phyloP scores from a whole-genome alignment of 1,139 yeast genomes.

The Candida sanyaensis region DNA sequence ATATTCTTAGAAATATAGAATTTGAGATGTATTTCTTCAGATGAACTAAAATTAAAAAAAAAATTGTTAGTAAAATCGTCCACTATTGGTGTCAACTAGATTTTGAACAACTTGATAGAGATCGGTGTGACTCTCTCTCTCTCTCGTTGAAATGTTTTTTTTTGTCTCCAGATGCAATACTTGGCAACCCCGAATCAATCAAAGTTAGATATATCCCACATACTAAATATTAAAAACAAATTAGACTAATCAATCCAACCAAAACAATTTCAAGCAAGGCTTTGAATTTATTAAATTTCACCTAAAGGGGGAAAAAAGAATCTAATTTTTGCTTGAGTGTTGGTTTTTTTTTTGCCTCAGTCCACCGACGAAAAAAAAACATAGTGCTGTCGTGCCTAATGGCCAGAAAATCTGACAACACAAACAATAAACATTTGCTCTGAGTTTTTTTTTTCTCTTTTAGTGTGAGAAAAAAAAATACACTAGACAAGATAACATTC shows the following conservation, averaged over 20 bases:
- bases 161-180: neutral
- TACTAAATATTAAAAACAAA: neutral
- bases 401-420: conserved; percentile 11
- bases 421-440: conserved; percentile 10
- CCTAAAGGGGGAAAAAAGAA: neutral
- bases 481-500: neutral
- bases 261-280: neutral
- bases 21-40: conserved; percentile 7
- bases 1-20: conserved; percentile 3
- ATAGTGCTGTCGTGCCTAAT: conserved; percentile 5
- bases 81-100: neutral
- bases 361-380: conserved; percentile 8
- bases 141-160: neutral
- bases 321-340: conserved; percentile 1
- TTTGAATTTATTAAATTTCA: neutral
- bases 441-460: neutral
- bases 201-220: neutral
- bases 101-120: neutral
- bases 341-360: conserved; percentile 3
- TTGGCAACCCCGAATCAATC: neutral
- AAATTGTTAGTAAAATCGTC: conserved; percentile 5
- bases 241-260: neutral
- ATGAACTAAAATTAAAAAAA: conserved; percentile 6
- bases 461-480: neutral
- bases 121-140: neutral